These are phyloP conservation scores for Fusarium transvaalense DNA, from an alignment of 2,329 filamentous ascomycete genomes.

Conservation along the genomic window DNA sequence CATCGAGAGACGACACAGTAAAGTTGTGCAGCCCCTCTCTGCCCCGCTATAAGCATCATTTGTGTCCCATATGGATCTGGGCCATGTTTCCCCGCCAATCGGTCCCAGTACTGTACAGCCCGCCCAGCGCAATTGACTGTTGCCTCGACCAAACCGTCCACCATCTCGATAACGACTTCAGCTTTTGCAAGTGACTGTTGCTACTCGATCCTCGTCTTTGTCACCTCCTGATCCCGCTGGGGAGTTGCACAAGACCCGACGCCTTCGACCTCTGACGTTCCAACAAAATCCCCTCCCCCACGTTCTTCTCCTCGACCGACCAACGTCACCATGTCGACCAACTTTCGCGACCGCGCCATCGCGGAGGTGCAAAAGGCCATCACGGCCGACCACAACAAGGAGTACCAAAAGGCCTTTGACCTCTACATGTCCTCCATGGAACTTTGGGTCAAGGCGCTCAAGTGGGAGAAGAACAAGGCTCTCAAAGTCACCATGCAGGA, in stretches of 20 bases:
- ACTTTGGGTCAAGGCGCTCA: constrained; percentile 97
- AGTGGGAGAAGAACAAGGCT: constrained; percentile 99
- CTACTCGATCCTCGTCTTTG: background rate
- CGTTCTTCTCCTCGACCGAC: constrained; percentile 30
- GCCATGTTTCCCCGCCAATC: constrained; percentile 58
- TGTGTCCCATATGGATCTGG: constrained; percentile 20
- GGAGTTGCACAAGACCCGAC: constrained; percentile 13
- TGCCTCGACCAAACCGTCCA: constrained; percentile 40
- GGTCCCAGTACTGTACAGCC: constrained; percentile 29
- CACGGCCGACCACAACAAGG: constrained; percentile 92
- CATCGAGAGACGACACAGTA: constrained; percentile 13
- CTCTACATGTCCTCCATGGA: constrained; percentile 96
- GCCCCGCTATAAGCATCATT: constrained; percentile 52
- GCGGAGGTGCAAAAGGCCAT: constrained; percentile 98
- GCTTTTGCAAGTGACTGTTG: constrained; percentile 4
- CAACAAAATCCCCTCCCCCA: constrained; percentile 30
- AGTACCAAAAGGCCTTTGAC: constrained; percentile 98
- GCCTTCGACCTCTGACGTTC: background rate
- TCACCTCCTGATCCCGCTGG: constrained; percentile 12
- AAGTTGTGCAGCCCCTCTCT: constrained; percentile 49
- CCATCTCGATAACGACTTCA: constrained; percentile 21
- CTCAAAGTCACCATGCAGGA: constrained; percentile 97
- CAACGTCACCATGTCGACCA: constrained; percentile 81
- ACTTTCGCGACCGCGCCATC: constrained; percentile 97
- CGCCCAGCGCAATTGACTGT: constrained; percentile 34